Base-by-base conservation (phyloP, 75 land plant species). In the Picea glauca region DNA sequence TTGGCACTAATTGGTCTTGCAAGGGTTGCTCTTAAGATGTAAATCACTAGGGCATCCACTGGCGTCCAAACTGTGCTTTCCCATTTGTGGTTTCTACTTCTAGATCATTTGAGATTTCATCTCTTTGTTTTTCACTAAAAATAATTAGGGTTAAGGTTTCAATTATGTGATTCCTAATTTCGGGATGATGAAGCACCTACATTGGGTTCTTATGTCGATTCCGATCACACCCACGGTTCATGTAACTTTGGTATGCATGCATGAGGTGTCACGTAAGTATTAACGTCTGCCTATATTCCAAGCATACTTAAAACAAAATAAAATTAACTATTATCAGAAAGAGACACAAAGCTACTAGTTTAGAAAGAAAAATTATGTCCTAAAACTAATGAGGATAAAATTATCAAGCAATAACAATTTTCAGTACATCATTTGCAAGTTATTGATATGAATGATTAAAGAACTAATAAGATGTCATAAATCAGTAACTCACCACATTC, bases 401-500 rank as follows among this genome's bases (percentile, higher is more conserved):
- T 66, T 66, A 15, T 20, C 8, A 70, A 20, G 40, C 26, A 43
- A 43, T 1, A 70, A 70, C 74, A 38, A 17, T 46, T 43, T 20
- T 20, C 21, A n/a, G 12, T 70, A 17, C 50, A 70, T 43, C 54
- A 20, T 43, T 21, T 20, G 43, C 0, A 70, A 40, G 23, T 50
- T 43, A 43, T 43, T 17, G 2, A 70, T 20, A 43, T 43, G 35
- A 70, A 63, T 31, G 13, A 70, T 50, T 9, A 21, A 43, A 35
- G 74, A 70, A 30, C 18, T 60, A 26, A 26, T 40, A 54, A 67
- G 66, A 17, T 38, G 40, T 38, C 57, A 20, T 56, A 60, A 78
- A 50, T 43, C 17, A 74, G 13, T 62, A 65, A 78, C 87, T 81
- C 58, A 97, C 99, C 83, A 90, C 85, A 72, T 91, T 95, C 84